These are phyloP conservation scores for Harringtonia aguacate DNA, from an alignment of 2,329 filamentous ascomycete species.

Conservation along the genomic window DNA sequence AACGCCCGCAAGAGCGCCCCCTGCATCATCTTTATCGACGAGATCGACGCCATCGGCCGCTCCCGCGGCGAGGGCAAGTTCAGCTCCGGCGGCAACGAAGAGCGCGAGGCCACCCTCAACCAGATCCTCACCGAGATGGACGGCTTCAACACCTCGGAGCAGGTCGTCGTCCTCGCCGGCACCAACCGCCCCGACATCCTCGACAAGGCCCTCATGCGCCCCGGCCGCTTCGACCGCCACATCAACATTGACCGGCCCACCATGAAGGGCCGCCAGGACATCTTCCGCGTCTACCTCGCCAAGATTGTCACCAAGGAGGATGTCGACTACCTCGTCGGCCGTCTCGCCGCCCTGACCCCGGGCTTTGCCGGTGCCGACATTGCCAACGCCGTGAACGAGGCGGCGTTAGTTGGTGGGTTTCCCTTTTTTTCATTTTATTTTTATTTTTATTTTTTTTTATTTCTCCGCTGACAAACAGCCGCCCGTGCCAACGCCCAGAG, in stretches of 20 bases:
- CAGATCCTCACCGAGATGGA: slow-evolving; percentile 99
- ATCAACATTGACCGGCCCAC: slow-evolving; percentile 92
- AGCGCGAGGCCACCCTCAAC: slow-evolving; percentile 92
- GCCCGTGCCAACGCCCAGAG: slow-evolving; percentile 71
- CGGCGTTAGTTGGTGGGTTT: slow-evolving; percentile 63
- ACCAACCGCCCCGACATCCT: slow-evolving; percentile 93
- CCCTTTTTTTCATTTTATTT: neutral
- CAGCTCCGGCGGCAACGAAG: slow-evolving; percentile 80
- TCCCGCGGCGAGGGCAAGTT: slow-evolving; percentile 69
- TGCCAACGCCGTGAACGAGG: slow-evolving; percentile 96
- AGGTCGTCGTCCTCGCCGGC: slow-evolving; percentile 92
- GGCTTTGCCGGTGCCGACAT: slow-evolving; percentile 98
- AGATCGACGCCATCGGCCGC: slow-evolving; percentile 96
- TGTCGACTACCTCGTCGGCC: slow-evolving; percentile 74
- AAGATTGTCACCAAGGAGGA: slow-evolving; percentile 94
- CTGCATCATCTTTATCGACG: slow-evolving; percentile 99
- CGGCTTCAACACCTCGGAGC: slow-evolving; percentile 93
- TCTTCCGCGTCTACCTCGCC: slow-evolving; percentile 87
- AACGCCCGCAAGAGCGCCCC: slow-evolving; percentile 92
- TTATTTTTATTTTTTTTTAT: neutral
- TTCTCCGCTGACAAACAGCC: slow-evolving; percentile 45
- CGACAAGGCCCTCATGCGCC: slow-evolving; percentile 91
- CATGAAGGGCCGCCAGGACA: slow-evolving; percentile 92
- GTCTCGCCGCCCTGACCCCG: slow-evolving; percentile 83
- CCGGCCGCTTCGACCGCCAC: slow-evolving; percentile 92